Conservation (phyloP, 2,329 filamentous ascomycete genomes). For the Malbranchea cinnamomea region DNA sequence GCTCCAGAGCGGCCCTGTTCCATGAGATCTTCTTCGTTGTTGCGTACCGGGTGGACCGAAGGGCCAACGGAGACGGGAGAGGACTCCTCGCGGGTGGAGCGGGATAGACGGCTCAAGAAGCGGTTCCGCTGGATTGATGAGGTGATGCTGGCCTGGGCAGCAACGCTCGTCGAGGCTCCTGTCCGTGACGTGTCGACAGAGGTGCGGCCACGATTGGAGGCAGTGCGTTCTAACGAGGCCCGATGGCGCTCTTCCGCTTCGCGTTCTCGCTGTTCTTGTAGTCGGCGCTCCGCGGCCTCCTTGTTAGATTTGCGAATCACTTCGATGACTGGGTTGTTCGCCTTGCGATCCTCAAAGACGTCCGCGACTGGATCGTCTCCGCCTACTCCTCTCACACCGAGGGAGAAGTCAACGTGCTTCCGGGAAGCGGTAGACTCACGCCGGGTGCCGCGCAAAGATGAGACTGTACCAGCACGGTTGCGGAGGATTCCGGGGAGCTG, state of each 20-base stretch:
- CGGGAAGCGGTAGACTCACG: conserved; percentile 45
- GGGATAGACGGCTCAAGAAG: conserved; percentile 41
- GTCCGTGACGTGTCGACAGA: conserved; percentile 13
- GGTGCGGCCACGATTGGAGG: conserved; percentile 12
- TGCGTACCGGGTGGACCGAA: conserved; percentile 12
- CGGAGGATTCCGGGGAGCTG: conserved; percentile 41
- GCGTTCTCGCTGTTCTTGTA: conserved; percentile 15
- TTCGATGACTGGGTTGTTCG: conserved; percentile 24
- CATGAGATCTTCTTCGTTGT: conserved; percentile 27
- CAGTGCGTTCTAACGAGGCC: conserved; percentile 8
- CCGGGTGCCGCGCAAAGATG: conserved; percentile 33
- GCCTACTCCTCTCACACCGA: conserved; percentile 48
- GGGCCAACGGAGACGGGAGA: too few species aligned
- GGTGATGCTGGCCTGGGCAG: conserved; percentile 15
- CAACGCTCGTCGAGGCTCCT: conserved; percentile 10
- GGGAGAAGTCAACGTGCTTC: conserved; percentile 55
- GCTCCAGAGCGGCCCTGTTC: conserved; percentile 34
- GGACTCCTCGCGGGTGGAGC: conserved; percentile 10
- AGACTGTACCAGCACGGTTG: conserved; percentile 21
- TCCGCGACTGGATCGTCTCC: conserved; percentile 47
- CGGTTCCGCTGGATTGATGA: conserved; percentile 40
- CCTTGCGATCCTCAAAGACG: conserved; percentile 49
- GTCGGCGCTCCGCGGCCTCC: conserved; percentile 24
- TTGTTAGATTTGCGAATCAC: conserved; percentile 26
- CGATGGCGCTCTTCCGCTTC: conserved; percentile 15